These are phyloP conservation scores for Chaetomium strumarium DNA, from an alignment of 2,329 filamentous ascomycete species.

Conservation along the genomic window DNA sequence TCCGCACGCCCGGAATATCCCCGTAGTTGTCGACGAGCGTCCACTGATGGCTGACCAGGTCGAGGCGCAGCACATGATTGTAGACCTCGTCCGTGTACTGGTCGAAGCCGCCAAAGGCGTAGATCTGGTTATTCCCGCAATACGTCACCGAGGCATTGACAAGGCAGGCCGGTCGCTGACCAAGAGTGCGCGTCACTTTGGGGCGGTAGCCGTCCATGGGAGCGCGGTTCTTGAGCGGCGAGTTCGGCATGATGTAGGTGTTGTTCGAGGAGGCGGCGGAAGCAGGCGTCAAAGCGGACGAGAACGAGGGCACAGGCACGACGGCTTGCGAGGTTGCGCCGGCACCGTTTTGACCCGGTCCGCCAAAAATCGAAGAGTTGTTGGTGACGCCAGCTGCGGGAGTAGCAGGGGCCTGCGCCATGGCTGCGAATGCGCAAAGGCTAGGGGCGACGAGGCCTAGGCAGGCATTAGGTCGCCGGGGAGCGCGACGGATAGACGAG, in stretches of 20 bases:
- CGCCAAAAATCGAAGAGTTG: conserved; percentile 39
- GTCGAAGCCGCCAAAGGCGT: conserved; percentile 96
- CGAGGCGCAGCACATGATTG: conserved; percentile 88
- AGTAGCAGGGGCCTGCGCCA: conserved; percentile 21
- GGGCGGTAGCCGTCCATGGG: conserved; percentile 74
- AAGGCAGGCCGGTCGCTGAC: conserved; percentile 82
- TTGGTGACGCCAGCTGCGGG: conserved; percentile 19
- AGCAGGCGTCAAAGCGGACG: conserved; percentile 36
- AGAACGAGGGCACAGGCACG: conserved; percentile 24
- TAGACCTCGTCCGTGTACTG: conserved; percentile 99
- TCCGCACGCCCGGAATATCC: conserved; percentile 92
- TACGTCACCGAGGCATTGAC: conserved; percentile 99
- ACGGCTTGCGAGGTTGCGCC: conserved; percentile 23
- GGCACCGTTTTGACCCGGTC: conserved; percentile 30
- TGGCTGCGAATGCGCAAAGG: conserved; percentile 13
- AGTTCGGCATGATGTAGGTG: conserved; percentile 88
- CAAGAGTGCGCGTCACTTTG: conserved; percentile 71
- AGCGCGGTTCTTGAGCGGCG: conserved; percentile 61
- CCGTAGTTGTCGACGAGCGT: conserved; percentile 96
- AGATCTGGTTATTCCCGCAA: conserved; percentile 94
- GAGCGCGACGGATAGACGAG: not conserved
- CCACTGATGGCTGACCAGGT: conserved; percentile 86
- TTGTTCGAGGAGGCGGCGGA: conserved; percentile 58
- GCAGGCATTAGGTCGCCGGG: conserved; percentile 3
- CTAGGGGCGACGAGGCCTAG: not conserved